phyloP scores from a whole-genome alignment of 768 basidiomycete species.

The Suillus subalutaceus region DNA sequence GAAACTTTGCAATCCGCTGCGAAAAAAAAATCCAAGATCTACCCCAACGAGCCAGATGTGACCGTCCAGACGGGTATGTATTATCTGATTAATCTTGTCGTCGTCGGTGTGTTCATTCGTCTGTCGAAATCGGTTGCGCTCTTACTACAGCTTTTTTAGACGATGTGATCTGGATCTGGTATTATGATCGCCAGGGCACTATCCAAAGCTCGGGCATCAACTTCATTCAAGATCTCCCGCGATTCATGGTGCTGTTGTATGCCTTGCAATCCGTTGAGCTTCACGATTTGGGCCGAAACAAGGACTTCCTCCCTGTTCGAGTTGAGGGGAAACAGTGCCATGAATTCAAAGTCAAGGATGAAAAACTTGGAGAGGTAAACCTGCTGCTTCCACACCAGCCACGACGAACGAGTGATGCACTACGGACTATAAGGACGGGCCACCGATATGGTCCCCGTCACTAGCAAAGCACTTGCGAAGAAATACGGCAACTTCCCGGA shows the following conservation, averaged over 20 bases:
- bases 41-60: too few species aligned
- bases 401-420: neutral
- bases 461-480: neutral
- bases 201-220: too few species aligned
- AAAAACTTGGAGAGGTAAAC: neutral
- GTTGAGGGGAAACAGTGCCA: neutral
- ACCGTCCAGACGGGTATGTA: too few species aligned
- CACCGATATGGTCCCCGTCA: neutral
- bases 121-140: neutral
- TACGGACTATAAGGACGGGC: neutral
- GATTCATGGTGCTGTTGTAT: too few species aligned
- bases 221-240: too few species aligned
- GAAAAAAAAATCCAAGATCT: too few species aligned
- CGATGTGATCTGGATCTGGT: conserved; percentile 2
- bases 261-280: too few species aligned
- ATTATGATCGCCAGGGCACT: neutral
- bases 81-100: too few species aligned
- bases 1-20: too few species aligned
- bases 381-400: neutral
- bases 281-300: too few species aligned
- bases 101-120: too few species aligned
- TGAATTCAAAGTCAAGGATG: neutral
- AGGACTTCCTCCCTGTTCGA: too few species aligned
- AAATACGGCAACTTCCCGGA: neutral
- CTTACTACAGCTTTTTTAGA: neutral